Base-by-base conservation (phyloP, 129 eudicot species). In the sunflower (Helianthus annuus) region DNA sequence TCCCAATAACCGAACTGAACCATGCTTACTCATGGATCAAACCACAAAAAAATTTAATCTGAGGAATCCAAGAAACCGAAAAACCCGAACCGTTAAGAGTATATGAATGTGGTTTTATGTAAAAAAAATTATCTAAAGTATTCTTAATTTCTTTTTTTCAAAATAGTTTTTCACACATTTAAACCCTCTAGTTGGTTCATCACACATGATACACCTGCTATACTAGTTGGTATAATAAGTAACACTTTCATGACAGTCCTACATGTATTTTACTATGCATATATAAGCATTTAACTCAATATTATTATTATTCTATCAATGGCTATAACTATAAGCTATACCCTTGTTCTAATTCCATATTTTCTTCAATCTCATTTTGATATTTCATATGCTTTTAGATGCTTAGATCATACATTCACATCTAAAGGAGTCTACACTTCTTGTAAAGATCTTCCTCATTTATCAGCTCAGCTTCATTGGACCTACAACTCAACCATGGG, bases 381-480 rank as follows among this genome's bases (percentile, higher is more conserved):
- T 53, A 9, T 80, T n/a, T 82, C 80, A 66, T 40, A 82, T 6
- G 80, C 87, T 46, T 63, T 73, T 71, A 75, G 71, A n/a, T 88
- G 95, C 63, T 71, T 80, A 77, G 71, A 80, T 57, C 64, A 81
- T 74, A 79, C 70, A 39, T 83, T 83, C 80, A 59, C 82, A 14
- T 53, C 77, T 17, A 71, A 64, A 34, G 61, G 55, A 45, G 40
- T 51, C 13, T 85, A 70, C 68, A 81, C 16, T 27, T 81, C 89
- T 46, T 89, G 89, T 72, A 68, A n/a, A 24, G 85, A 86, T 46
- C 92, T 89, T 38, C 88, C 86, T 0, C 68, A 58, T 76, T 74
- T 84, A 56, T 65, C 80, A 0, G 88, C 86, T 19, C 78, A 84
- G 54, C 84, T 84, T 67, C 84, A 84, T 29, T 89, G 92, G 92